A percentile compares a stretch with the other conserved stretches of the same genome.
These are phyloP conservation scores for Peronospora farinosa DNA, from an alignment of 352 stramenopile species.

Conservation along the genomic window DNA sequence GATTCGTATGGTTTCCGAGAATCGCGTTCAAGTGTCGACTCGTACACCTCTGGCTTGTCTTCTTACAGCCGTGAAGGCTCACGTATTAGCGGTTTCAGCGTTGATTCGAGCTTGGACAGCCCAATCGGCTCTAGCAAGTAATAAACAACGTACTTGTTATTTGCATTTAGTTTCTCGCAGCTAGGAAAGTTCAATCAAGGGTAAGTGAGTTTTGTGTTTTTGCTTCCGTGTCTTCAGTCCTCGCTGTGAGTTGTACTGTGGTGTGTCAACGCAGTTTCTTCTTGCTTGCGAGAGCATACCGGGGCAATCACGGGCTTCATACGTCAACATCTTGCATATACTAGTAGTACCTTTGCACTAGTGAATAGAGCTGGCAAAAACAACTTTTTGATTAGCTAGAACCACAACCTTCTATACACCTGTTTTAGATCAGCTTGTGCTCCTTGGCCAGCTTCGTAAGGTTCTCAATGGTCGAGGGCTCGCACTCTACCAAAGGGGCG, in stretches of 20 bases:
- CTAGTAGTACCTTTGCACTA: constrained; percentile 10
- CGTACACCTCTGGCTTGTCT: constrained; percentile 59
- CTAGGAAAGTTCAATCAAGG: constrained; percentile 18
- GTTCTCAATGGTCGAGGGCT: constrained; percentile 54
- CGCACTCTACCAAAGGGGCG: constrained; percentile 68
- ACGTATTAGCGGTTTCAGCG: constrained; percentile 55
- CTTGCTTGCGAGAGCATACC: constrained; percentile 3
- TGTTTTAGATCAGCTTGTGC: constrained; percentile 65
- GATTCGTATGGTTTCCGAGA: constrained; percentile 64
- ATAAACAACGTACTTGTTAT: constrained; percentile 22
- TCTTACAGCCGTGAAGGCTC: constrained; percentile 56
- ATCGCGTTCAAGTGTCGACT: constrained; percentile 51
- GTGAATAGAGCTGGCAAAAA: constrained; percentile 13
- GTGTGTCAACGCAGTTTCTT: constrained; percentile 13
- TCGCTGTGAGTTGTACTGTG: constrained; percentile 14
- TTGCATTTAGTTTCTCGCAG: constrained; percentile 18
- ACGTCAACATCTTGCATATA: constrained; percentile 3
- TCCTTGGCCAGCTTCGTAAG: constrained; percentile 60
- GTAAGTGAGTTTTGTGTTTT: constrained; percentile 24
- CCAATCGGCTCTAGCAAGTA: constrained; percentile 25
- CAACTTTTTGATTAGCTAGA: constrained; percentile 13
- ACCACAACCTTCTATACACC: constrained; percentile 7
- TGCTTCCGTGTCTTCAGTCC: constrained; percentile 11
- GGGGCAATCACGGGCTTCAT: neutral
- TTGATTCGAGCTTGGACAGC: constrained; percentile 32